phyloP scores from a whole-genome alignment of 208 protist species.

The Plasmodiophora brassicae region DNA sequence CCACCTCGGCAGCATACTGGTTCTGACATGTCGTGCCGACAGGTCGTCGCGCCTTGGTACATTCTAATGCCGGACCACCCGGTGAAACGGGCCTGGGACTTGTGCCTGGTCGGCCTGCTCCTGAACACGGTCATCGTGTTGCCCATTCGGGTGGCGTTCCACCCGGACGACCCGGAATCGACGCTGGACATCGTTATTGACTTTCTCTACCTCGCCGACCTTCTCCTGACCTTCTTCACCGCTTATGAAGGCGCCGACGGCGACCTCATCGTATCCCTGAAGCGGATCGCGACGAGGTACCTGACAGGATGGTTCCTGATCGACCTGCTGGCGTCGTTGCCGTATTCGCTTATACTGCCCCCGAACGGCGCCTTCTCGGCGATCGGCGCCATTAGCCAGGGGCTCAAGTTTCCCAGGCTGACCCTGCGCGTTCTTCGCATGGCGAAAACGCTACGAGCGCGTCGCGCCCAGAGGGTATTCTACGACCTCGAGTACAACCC shows the following conservation, averaged over 20 bases:
- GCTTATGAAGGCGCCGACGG: background rate
- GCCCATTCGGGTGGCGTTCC: slow-evolving; percentile 7
- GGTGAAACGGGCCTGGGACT: background rate
- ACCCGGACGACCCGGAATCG: background rate
- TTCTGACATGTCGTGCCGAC: background rate
- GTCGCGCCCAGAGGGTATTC: background rate
- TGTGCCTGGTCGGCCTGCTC: background rate
- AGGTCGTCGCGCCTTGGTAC: background rate
- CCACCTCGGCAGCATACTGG: background rate
- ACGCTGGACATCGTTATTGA: background rate
- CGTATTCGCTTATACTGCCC: background rate
- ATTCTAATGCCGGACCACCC: background rate
- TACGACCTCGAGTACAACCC: slow-evolving; percentile 31
- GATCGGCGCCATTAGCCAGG: background rate
- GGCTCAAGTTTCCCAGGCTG: background rate
- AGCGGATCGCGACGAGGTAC: background rate
- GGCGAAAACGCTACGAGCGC: background rate
- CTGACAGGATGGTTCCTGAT: slow-evolving; percentile 18
- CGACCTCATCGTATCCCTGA: background rate
- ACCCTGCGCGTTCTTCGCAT: background rate
- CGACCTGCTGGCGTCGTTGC: slow-evolving; percentile 15
- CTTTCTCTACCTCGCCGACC: background rate
- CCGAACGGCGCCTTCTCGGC: background rate
- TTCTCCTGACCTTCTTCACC: background rate
- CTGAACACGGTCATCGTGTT: background rate